Evolutionary conservation across 306 rosid species (phyloP).

Genomic region (Inga leiocalycina): DNA sequence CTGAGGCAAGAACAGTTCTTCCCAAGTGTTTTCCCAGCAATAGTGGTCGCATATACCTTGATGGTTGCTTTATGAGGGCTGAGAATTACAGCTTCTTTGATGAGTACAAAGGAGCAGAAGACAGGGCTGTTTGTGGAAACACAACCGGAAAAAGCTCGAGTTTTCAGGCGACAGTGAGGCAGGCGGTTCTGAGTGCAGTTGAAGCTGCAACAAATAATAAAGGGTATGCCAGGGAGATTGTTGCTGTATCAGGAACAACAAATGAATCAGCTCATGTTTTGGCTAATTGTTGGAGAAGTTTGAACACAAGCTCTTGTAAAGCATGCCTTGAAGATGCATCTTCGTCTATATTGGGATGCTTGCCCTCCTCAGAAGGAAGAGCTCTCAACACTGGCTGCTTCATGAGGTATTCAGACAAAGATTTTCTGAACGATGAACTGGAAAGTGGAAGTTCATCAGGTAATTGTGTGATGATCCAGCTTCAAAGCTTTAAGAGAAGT

Average conservation of each 20-base stretch:
- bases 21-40: slow-evolving; percentile 80
- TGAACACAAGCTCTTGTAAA: slow-evolving; percentile 68
- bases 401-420: slow-evolving; percentile 80
- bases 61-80: slow-evolving; percentile 95
- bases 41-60: slow-evolving; percentile 74
- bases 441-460: slow-evolving; percentile 59
- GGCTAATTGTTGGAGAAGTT: slow-evolving; percentile 84
- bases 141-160: slow-evolving; percentile 45
- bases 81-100: slow-evolving; percentile 73
- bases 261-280: slow-evolving; percentile 69
- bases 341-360: slow-evolving; percentile 59
- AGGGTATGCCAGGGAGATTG: slow-evolving; percentile 57
- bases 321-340: slow-evolving; percentile 79
- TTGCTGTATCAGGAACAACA: slow-evolving; percentile 38
- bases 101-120: slow-evolving; percentile 61
- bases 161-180: slow-evolving; percentile 52
- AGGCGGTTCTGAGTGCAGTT: slow-evolving; percentile 53
- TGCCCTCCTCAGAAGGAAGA: slow-evolving; percentile 83
- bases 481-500: slow-evolving; percentile 3
- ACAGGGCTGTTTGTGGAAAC: slow-evolving; percentile 64
- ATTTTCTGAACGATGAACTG: slow-evolving; percentile 69
- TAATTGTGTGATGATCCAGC: slow-evolving; percentile 30
- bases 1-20: slow-evolving; percentile 80
- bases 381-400: slow-evolving; percentile 86
- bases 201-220: slow-evolving; percentile 46